Evolutionary conservation across 2,329 filamentous ascomycete species (phyloP), one percentile per base, ranked within the genome.

Genomic region (Aspergillus felis): DNA sequence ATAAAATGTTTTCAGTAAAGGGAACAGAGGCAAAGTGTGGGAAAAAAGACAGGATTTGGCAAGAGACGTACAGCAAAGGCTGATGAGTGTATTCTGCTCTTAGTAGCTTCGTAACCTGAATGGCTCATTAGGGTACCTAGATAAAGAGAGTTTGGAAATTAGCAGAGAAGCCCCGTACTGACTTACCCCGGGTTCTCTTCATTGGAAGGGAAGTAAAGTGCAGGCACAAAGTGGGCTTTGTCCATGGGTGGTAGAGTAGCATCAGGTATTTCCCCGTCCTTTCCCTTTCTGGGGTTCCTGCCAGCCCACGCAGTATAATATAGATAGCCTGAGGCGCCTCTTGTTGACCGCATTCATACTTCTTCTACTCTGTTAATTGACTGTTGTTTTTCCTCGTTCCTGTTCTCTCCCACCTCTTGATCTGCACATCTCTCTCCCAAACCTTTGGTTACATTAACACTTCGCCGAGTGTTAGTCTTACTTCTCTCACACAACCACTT

Each of bases 231-330:
- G 44, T 47, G 22, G 44, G 50, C 47, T 27, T 22, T 42, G 48
- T 42, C 54, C 42, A 53, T 52, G 42, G 22, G 29, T 56, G 50
- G 51, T 52, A 55, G 25, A 49, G 47, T 51, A 48, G 35, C 49
- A 49, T 51, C 50, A 38, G 38, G 29, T 29, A 20, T 56, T 54
- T 53, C 35, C 51, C 57, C 56, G 46, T 55, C 35, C 57, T 60
- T 61, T 44, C 57, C 60, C 47, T 25, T 48, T 53, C 51, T 55
- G 61, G 55, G 52, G 51, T 56, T 20, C 53, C 42, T 55, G 41
- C 47, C 54, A 46, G 49, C 5, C 32, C 32, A 17, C 32, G 17
- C 32, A 38, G 32, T 38, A 17, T 17, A 38, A 17, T 38, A 38
- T 38, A 38, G 32, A 38, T 38, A 53, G 46, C 44, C 24, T 47